Base-by-base conservation (phyloP, 2,329 filamentous ascomycete species). In the Beauveria sp. region DNA sequence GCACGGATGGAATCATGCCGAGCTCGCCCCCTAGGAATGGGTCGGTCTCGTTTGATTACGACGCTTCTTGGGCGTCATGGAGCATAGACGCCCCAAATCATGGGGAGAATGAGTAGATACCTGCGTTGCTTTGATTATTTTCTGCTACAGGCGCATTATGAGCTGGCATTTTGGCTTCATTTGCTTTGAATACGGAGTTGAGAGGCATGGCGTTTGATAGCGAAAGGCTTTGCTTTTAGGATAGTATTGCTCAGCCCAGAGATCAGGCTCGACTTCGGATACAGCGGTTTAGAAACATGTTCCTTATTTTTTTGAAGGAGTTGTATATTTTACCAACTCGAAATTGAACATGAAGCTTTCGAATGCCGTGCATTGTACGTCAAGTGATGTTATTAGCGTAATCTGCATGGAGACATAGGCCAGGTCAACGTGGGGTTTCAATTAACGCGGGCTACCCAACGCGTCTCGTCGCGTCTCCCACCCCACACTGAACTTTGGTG, bases 1-100 rank as follows among this genome's bases (percentile, higher is more conserved):
- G 75, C 64, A 79, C 79, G 1, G 80, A 83, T 53, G 69, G 71
- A 30, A 67, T 73, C 10, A 75, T 81, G 72, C 75, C 78, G 6
- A 81, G 78, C 66, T 82, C 80, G 10, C 78, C 81, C 41, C 76
- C 80, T 12, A 69, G 68, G 59, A 65, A 67, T 18, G 65, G 62
- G 5, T 59, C 65, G 6, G 14, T 69, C 3, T 61, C 62, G 18
- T 73, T 75, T 58, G 69, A 73, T 44, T 75, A 74, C 58, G 65
- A 63, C 22, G 40, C 51, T 3, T 55, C 55, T 26, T 63, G 61
- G 61, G 52, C 61, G 12, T 18, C 54, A 7, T 63, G 61, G 61
- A 60, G 16, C 52, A 34, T 63, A 34, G 61, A 63, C n/a, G 44
- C 40, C 34, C 53, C 46, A 14, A 30, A 6, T 22, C 24, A 53